phyloP scores from a whole-genome alignment of 345 rosid genomes.

The Gossypium australe region DNA sequence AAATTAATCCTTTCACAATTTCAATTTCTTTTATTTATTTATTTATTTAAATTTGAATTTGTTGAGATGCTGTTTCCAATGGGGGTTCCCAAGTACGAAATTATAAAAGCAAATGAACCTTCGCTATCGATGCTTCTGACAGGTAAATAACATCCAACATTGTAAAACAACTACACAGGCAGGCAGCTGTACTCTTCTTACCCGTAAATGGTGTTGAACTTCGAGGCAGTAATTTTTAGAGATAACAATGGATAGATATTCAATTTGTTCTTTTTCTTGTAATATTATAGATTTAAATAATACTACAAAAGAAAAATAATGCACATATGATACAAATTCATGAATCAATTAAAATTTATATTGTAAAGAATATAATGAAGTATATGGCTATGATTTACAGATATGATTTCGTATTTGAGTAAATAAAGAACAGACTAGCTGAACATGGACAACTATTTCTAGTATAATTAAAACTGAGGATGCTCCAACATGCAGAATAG shows the following conservation, averaged over 20 bases:
- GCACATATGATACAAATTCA: background rate
- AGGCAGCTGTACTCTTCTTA: background rate
- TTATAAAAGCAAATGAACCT: background rate
- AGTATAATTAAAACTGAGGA: slow-evolving; percentile 6
- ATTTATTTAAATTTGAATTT: background rate
- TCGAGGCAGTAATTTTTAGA: background rate
- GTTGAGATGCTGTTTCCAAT: background rate
- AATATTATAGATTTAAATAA: too few relatives aligned
- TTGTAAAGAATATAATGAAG: background rate
- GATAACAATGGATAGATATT: too few relatives aligned
- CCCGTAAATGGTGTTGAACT: background rate
- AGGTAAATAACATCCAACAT: background rate
- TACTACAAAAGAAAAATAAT: too few relatives aligned
- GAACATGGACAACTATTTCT: slow-evolving; percentile 19
- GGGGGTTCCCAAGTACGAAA: background rate
- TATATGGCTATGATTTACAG: slow-evolving; percentile 12
- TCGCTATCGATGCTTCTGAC: background rate
- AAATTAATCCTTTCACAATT: background rate
- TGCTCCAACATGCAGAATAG: slow-evolving; percentile 7
- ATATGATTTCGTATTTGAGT: background rate
- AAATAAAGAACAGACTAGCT: slow-evolving; percentile 20
- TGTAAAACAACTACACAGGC: background rate
- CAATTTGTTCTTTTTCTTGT: too few relatives aligned
- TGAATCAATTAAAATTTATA: background rate
- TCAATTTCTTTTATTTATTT: background rate